Base-by-base conservation (phyloP, 352 stramenopile genomes). In the Pythium myriotylum region DNA sequence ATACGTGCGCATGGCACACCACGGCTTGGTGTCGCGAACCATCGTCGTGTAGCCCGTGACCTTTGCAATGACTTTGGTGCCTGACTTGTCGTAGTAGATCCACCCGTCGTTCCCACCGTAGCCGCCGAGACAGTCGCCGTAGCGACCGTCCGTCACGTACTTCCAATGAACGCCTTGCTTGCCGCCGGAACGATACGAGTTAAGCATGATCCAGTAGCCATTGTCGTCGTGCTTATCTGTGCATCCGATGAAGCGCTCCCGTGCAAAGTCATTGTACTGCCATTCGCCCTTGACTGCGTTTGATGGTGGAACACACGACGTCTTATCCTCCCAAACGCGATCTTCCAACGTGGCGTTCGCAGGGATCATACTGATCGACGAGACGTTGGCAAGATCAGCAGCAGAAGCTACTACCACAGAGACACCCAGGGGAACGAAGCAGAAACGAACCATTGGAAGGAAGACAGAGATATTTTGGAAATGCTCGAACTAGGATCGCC, bases 121-220 rank as follows among this genome's bases (percentile, higher is more conserved):
- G 40, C 20, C 20, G 17, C 20, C 40, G 40, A 47, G 40, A 47
- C 40, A 47, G 40, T 47, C 20, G 40, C 17, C 20, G 20, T 47
- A 19, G 40, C 40, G 17, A 13, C 40, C 20, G 4, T 23, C 20
- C 17, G 5, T 47, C 5, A 47, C 40, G 40, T 13, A 47, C 40
- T 47, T 47, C 40, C 40, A 47, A 23, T 47, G 40, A 8, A 24
- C 17, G 13, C 16, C 16, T 47, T 47, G 5, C 17, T 16, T 13
- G 17, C 40, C 40, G 16, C 40, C 40, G 13, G 40, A 47, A 14
- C 40, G 40, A 47, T 47, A 47, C 40, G 40, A 47, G 40, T 47
- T 47, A 14, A 47, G 40, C 40, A 47, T 47, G 40, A 23, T 47
- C 40, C 40, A 47, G 17, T 47, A 24, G 40, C 20, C 20, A 23